Evolutionary conservation across 1,284 basidiomycete species (phyloP).

Genomic region (Sanghuangporus weigelae): DNA sequence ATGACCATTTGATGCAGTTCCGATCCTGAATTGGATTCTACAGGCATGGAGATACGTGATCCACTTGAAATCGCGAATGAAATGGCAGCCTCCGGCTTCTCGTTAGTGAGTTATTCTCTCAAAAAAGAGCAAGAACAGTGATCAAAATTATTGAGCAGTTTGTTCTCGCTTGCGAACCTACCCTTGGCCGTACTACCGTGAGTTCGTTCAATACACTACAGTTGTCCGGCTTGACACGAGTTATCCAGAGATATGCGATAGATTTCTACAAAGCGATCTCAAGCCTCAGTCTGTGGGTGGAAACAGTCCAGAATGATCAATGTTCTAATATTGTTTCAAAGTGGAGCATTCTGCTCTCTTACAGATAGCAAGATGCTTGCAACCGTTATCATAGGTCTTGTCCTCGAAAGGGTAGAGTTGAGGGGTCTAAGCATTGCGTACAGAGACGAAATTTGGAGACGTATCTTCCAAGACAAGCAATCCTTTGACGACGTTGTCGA

Average conservation of each 20-base stretch:
- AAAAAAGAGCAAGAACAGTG: background rate
- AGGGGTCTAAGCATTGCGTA: conserved; percentile 44
- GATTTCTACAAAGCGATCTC: conserved; percentile 1
- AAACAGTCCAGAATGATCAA: background rate
- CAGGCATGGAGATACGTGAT: conserved; percentile 33
- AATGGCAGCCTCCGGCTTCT: conserved; percentile 32
- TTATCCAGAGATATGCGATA: background rate
- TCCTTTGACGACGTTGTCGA: background rate
- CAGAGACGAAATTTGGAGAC: background rate
- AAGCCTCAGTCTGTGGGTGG: background rate
- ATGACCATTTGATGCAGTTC: background rate
- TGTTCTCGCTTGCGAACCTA: background rate
- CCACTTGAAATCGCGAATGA: conserved; percentile 43
- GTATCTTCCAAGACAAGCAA: background rate
- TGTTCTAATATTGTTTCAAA: background rate
- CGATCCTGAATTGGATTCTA: background rate
- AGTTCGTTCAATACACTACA: too few species aligned
- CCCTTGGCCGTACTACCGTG: background rate
- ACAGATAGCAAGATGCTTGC: conserved; percentile 47
- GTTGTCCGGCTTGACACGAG: background rate
- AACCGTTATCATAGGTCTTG: conserved; percentile 49
- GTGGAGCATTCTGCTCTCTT: conserved; percentile 40
- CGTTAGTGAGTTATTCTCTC: background rate
- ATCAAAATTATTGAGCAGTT: background rate
- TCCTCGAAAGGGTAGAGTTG: conserved; percentile 53